Conservation (phyloP, 805 yeast species). For the Grigorovia humatica region DNA sequence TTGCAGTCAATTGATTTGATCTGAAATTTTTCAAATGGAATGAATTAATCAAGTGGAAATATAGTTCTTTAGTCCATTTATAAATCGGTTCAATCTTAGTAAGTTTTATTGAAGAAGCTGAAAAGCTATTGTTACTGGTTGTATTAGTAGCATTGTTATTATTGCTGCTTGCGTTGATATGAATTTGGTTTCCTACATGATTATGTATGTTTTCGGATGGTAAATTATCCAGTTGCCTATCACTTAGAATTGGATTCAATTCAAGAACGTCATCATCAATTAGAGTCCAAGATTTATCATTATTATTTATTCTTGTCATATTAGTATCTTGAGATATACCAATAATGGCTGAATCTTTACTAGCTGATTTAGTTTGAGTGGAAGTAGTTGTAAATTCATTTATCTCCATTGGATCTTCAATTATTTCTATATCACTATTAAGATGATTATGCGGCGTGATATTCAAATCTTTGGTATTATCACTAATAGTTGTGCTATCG, state of each 20-base stretch:
- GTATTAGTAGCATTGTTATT: no score
- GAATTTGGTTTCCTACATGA: no score
- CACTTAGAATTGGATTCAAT: constrained; percentile 1
- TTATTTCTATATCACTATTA: neutral
- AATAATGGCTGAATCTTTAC: no score
- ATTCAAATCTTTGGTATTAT: no score
- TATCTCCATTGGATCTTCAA: neutral
- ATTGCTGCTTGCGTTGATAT: no score
- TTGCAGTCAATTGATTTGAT: constrained; percentile 77
- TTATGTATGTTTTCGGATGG: neutral
- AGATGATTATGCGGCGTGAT: no score
- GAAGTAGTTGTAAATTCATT: neutral
- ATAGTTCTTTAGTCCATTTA: constrained; percentile 63
- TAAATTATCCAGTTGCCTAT: neutral
- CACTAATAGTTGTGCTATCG: neutral
- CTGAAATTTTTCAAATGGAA: constrained; percentile 65
- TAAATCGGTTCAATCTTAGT: constrained; percentile 4
- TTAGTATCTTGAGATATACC: no score
- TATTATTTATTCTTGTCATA: neutral
- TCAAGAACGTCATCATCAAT: constrained; percentile 12
- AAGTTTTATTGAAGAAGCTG: neutral
- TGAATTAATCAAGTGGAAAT: constrained; percentile 40
- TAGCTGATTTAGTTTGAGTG: neutral
- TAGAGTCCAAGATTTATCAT: neutral
- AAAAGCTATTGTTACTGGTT: neutral